Evolutionary conservation across 2,329 filamentous ascomycete genomes (phyloP).

Genomic region (Fusarium sp.): DNA sequence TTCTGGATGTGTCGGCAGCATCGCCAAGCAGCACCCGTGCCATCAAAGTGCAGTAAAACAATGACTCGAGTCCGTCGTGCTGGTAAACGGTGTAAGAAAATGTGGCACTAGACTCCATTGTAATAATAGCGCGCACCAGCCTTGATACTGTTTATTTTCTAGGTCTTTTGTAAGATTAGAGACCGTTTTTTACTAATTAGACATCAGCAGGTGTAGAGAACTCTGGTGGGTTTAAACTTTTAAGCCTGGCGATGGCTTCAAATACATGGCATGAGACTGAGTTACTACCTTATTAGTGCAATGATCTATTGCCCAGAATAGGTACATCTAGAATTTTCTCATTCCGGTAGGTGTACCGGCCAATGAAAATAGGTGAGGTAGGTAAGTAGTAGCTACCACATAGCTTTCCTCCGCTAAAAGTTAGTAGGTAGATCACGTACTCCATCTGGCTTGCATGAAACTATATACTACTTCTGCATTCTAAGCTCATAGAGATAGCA

Average conservation of each 20-base stretch:
- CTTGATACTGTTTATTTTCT: neutral
- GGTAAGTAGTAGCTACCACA: no score
- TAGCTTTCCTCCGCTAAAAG: no score
- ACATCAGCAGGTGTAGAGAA: neutral
- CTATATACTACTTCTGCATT: no score
- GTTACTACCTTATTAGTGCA: neutral
- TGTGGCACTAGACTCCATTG: neutral
- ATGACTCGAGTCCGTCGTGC: constrained; percentile 11
- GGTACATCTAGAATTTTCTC: neutral
- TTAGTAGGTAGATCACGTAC: no score
- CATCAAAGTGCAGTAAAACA: neutral
- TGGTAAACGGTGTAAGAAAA: neutral
- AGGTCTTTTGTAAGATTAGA: neutral
- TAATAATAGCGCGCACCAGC: neutral
- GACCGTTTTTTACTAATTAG: constrained; percentile 3
- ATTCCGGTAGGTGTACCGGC: no score
- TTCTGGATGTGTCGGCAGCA: constrained; percentile 21
- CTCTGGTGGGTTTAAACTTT: constrained; percentile 23
- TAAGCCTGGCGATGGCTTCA: constrained; percentile 28
- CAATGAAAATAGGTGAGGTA: no score
- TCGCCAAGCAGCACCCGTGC: constrained; percentile 10
- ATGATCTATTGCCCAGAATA: neutral
- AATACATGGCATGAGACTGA: neutral
- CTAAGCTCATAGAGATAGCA: no score
- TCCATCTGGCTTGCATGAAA: no score